phyloP scores from a whole-genome alignment of 345 rosid species.

The Citrus hindsii region DNA sequence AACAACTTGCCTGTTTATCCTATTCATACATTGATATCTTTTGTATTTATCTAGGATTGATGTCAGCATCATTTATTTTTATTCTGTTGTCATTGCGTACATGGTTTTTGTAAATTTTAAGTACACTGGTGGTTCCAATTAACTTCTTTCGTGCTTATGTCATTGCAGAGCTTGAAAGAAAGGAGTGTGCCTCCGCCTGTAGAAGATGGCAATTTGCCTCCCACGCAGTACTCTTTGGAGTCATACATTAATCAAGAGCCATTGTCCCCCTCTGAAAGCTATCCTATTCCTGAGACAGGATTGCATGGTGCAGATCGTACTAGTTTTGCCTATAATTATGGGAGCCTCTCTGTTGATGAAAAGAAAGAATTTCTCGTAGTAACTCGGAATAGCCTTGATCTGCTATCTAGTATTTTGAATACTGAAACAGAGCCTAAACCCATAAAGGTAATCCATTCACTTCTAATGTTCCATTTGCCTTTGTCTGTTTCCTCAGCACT shows the following conservation, averaged over 20 bases:
- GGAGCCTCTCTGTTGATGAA: conserved; percentile 44
- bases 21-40: not conserved
- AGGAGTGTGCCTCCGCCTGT: conserved; percentile 25
- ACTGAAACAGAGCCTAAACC: conserved; percentile 49
- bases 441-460: conserved; percentile 38
- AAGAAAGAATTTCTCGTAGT: conserved; percentile 60
- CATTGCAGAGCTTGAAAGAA: conserved; percentile 52
- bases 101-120: not conserved
- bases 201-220: conserved; percentile 27
- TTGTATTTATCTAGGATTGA: not conserved
- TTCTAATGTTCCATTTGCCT: not conserved
- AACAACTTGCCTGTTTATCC: not conserved
- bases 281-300: conserved; percentile 44
- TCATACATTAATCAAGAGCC: conserved; percentile 49
- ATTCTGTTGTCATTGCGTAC: not conserved
- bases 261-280: conserved; percentile 50
- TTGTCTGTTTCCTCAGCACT: not conserved
- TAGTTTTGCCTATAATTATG: conserved; percentile 30
- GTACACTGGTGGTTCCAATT: not conserved
- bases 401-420: conserved; percentile 73
- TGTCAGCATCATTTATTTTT: not conserved
- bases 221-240: conserved; percentile 42
- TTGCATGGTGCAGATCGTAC: conserved; percentile 22
- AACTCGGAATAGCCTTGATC: conserved; percentile 67
- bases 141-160: not conserved